phyloP scores from a whole-genome alignment of 2,329 filamentous ascomycete species.

The Akanthomyces uredinophilus region DNA sequence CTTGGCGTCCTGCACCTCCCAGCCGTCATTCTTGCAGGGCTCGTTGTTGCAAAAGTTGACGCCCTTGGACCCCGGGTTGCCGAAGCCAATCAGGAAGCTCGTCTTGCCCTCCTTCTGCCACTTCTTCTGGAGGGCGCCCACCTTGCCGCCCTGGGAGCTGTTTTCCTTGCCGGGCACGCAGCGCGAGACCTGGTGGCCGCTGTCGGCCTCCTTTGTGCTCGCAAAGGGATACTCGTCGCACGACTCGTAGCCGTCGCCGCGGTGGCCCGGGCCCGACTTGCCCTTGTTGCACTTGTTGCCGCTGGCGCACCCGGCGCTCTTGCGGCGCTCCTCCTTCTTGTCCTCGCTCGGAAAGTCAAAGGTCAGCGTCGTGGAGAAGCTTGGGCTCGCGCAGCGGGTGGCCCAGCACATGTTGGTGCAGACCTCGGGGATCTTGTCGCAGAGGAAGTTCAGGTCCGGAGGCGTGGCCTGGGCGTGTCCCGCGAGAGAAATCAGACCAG shows the following conservation, averaged over 20 bases:
- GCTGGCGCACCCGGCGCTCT: not conserved
- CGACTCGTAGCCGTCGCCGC: constrained; percentile 9
- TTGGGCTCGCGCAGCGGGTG: constrained; percentile 19
- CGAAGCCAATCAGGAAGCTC: constrained; percentile 16
- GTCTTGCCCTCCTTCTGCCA: constrained; percentile 12
- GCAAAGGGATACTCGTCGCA: constrained; percentile 21
- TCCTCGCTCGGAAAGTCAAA: constrained; percentile 14
- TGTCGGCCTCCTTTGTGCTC: constrained; percentile 12
- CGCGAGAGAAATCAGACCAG: not conserved
- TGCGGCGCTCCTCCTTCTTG: constrained; percentile 13
- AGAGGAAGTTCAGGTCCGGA: constrained; percentile 20
- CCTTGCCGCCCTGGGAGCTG: constrained; percentile 11
- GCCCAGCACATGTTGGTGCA: constrained; percentile 24
- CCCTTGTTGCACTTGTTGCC: constrained; percentile 17
- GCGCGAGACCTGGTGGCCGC: constrained; percentile 18
- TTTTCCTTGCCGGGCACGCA: constrained; percentile 18
- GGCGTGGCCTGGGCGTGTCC: constrained; percentile 9
- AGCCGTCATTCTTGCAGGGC: constrained; percentile 20
- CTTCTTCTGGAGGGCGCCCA: constrained; percentile 8
- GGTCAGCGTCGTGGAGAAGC: constrained; percentile 16
- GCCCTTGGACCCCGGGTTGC: constrained; percentile 16
- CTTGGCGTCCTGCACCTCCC: constrained; percentile 17
- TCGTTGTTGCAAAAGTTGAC: constrained; percentile 20
- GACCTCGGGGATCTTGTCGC: constrained; percentile 19
- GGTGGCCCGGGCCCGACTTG: constrained; percentile 16